Evolutionary conservation across 2,329 filamentous ascomycete genomes (phyloP), one percentile per base, ranked within the genome.

Genomic region (Pleoardoris graminearum): DNA sequence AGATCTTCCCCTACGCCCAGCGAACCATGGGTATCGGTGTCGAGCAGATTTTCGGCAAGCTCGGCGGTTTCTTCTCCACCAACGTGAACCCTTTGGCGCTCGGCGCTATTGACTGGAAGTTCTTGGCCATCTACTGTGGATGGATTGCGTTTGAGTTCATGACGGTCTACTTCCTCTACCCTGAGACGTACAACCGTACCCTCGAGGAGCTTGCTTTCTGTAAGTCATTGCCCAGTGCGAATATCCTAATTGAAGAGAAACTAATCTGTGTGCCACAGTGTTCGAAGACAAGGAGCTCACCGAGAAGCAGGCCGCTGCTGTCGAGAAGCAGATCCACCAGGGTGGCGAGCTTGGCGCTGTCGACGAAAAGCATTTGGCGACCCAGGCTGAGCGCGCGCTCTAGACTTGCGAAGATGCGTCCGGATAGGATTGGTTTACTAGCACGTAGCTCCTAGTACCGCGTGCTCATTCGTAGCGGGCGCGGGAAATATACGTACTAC

Each of bases 41-140:
- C 47, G 80, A 82, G 65, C 81, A 84, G 59, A 75, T 84, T 38
- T 83, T 80, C 58, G 81, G 80, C 48, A 70, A 77, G 46, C 61
- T 72, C 3, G 79, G 77, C n/a, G 68, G 71, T 11, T 82, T 82
- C 71, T 72, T 72, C 59, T 64, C 59, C 39, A 58, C 67, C 35
- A 66, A 69, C 76, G 83, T 87, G 54, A 85, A 84, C 1, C 85
- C 84, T 0, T 78, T 84, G 27, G 82, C 84, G 7, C 80, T 87
- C 54, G 66, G 69, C 8, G 79, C 76, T 46, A 82, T 85, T 49
- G 68, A 72, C 10, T 84, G 82, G 66, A 76, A 78, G 62, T 83
- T 80, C 32, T 82, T 83, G 56, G 76, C 81, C 37, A 80, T 82
- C 52, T 82, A 82, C 59, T 81, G 80, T 36, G 80, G 79, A 33